These are phyloP conservation scores for Cladosporium austrohemisphaericum DNA, from an alignment of 2,329 filamentous ascomycete genomes.

Conservation along the genomic window DNA sequence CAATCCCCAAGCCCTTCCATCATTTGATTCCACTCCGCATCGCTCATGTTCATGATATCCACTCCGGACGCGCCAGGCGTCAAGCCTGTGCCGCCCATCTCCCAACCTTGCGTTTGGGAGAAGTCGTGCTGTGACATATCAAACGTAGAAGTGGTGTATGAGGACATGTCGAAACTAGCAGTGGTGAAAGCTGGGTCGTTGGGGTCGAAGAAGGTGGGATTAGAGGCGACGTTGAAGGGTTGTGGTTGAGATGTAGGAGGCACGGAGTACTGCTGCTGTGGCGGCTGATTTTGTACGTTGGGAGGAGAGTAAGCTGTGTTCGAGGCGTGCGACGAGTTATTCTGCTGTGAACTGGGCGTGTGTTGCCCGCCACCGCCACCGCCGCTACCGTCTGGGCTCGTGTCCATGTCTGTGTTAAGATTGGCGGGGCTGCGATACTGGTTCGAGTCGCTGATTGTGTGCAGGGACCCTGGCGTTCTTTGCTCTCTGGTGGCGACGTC, in stretches of 20 bases:
- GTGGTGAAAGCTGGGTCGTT: constrained; percentile 16
- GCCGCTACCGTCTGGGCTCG: constrained; percentile 28
- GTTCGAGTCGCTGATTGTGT: constrained; percentile 16
- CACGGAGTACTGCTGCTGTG: not conserved
- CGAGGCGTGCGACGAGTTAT: constrained; percentile 27
- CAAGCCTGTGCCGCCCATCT: constrained; percentile 21
- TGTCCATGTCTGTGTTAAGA: constrained; percentile 27
- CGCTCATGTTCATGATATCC: constrained; percentile 29
- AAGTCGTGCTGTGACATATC: constrained; percentile 14
- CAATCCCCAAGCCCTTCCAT: constrained; percentile 23
- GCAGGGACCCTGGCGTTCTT: constrained; percentile 24
- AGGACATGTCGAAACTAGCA: constrained; percentile 22
- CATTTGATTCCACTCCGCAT: constrained; percentile 31
- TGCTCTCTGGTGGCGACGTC: constrained; percentile 27
- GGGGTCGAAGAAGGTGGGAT: constrained; percentile 18
- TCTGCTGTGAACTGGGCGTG: constrained; percentile 26
- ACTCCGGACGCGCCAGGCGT: constrained; percentile 21
- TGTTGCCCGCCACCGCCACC: constrained; percentile 20
- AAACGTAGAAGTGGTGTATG: constrained; percentile 15
- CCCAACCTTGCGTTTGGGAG: constrained; percentile 15
- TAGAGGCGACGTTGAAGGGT: constrained; percentile 8
- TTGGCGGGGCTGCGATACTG: constrained; percentile 23
- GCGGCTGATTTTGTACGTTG: constrained; percentile 16
- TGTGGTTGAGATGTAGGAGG: not conserved
- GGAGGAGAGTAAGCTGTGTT: constrained; percentile 28